A percentile compares a stretch with the other conserved stretches of the same genome.
Conservation (phyloP, 371 early-diverging fungal species). For the Mortierella polycephala region DNA sequence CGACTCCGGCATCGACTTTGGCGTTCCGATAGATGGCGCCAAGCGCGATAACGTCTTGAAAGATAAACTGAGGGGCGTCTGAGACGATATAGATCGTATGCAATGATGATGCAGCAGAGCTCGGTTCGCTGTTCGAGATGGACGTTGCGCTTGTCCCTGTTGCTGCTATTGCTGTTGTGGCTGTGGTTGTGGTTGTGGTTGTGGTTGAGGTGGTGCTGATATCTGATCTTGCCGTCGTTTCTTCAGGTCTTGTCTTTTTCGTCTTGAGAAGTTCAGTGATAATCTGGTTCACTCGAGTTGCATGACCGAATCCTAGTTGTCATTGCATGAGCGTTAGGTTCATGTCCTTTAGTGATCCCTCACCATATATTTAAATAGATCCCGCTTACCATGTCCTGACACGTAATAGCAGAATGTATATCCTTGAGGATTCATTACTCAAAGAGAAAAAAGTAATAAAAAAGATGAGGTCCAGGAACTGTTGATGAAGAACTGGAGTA, state of each 20-base stretch:
- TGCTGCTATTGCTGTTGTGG: too few species aligned
- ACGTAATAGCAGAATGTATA: constrained; percentile 73
- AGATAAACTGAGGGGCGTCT: constrained; percentile 72
- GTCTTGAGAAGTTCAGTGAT: constrained; percentile 67
- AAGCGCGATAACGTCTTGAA: constrained; percentile 66
- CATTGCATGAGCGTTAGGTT: too few species aligned
- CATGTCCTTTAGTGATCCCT: too few species aligned
- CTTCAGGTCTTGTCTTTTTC: background rate
- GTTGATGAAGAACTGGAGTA: too few species aligned
- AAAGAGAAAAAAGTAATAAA: too few species aligned
- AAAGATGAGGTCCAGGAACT: too few species aligned
- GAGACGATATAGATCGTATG: constrained; percentile 75
- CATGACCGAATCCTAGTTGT: constrained; percentile 74
- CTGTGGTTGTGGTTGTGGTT: too few species aligned
- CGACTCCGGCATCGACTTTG: constrained; percentile 75
- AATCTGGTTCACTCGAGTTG: constrained; percentile 73
- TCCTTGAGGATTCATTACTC: constrained; percentile 22
- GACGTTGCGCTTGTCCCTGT: too few species aligned
- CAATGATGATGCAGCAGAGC: constrained; percentile 3
- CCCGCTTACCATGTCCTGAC: constrained; percentile 77
- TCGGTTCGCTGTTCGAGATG: too few species aligned
- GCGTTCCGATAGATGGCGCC: constrained; percentile 70
- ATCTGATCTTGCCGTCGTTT: too few species aligned
- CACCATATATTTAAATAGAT: too few species aligned
- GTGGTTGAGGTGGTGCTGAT: too few species aligned